Conservation (phyloP, 2,329 filamentous ascomycete genomes). For the Trichoderma aggressivum region DNA sequence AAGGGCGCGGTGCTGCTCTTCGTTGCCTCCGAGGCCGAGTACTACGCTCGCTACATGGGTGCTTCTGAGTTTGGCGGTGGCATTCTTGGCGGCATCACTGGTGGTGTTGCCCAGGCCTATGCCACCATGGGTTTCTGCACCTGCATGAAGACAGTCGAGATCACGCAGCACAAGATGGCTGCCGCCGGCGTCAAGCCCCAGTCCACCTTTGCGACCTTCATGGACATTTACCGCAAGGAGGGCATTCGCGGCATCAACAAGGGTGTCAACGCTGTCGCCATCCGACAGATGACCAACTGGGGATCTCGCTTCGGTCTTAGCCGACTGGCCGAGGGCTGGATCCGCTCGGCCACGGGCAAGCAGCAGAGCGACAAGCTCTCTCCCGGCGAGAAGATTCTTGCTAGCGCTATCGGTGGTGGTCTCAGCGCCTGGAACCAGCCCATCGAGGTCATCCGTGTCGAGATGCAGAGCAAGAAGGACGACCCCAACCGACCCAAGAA, state of each 20-base stretch:
- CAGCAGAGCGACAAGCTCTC: conserved; percentile 72
- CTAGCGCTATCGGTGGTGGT: conserved; percentile 84
- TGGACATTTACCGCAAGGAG: conserved; percentile 93
- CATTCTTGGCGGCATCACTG: conserved; percentile 86
- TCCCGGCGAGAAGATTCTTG: conserved; percentile 82
- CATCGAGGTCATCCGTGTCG: conserved; percentile 98
- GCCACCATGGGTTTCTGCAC: conserved; percentile 99
- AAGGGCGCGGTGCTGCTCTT: conserved; percentile 99
- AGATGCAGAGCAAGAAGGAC: conserved; percentile 99
- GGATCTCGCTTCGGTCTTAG: conserved; percentile 92
- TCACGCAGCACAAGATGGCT: conserved; percentile 95
- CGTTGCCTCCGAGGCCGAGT: conserved; percentile 97
- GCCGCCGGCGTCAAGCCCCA: conserved; percentile 77
- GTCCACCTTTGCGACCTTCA: conserved; percentile 93
- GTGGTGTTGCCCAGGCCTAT: conserved; percentile 96
- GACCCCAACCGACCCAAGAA: conserved; percentile 99
- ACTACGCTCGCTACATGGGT: conserved; percentile 79
- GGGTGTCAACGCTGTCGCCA: conserved; percentile 97
- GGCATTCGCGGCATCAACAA: conserved; percentile 96
- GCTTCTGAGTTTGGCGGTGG: conserved; percentile 84
- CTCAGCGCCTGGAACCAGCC: conserved; percentile 98
- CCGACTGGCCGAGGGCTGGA: conserved; percentile 84
- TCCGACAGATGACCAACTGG: conserved; percentile 99
- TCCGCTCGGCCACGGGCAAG: conserved; percentile 76
- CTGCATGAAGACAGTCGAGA: conserved; percentile 99